Conservation (phyloP, 495 filamentous ascomycete genomes). For the Friedmanniomyces endolithicus region DNA sequence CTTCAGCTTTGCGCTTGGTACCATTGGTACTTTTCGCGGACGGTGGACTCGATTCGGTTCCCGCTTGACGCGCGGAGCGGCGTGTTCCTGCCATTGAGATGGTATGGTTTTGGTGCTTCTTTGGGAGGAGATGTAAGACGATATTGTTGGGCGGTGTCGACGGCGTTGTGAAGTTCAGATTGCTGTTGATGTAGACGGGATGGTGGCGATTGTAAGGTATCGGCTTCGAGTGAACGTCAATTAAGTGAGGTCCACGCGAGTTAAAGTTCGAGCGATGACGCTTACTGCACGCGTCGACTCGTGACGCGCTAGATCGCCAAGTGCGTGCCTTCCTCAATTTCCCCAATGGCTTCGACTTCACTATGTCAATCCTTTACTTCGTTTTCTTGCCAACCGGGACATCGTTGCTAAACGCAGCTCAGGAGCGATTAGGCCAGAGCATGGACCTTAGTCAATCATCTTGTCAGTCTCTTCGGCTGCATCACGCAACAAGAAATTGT, state of each 20-base stretch:
- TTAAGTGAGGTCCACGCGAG: neutral
- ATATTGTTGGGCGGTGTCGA: neutral
- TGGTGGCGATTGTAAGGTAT: too few species aligned
- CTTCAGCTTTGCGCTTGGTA: conserved; percentile 30
- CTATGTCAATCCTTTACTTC: too few species aligned
- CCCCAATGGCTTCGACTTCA: neutral
- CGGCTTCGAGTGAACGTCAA: neutral
- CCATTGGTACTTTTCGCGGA: conserved; percentile 17
- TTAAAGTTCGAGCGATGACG: neutral
- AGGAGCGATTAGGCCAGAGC: too few species aligned
- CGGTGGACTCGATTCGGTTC: conserved; percentile 16
- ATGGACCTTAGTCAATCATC: too few species aligned
- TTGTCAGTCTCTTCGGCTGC: too few species aligned
- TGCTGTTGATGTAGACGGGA: too few species aligned
- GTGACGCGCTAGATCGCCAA: neutral
- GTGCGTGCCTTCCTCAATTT: neutral
- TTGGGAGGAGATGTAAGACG: neutral
- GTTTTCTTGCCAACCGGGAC: too few species aligned
- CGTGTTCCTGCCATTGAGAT: conserved; percentile 18
- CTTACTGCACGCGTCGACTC: neutral
- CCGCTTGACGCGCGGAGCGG: conserved; percentile 19
- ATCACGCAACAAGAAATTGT: too few species aligned
- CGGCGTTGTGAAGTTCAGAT: neutral
- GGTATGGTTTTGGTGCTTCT: neutral
- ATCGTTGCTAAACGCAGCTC: too few species aligned